Evolutionary conservation across 1,284 basidiomycete genomes (phyloP).

Genomic region (Boletellus sp.): DNA sequence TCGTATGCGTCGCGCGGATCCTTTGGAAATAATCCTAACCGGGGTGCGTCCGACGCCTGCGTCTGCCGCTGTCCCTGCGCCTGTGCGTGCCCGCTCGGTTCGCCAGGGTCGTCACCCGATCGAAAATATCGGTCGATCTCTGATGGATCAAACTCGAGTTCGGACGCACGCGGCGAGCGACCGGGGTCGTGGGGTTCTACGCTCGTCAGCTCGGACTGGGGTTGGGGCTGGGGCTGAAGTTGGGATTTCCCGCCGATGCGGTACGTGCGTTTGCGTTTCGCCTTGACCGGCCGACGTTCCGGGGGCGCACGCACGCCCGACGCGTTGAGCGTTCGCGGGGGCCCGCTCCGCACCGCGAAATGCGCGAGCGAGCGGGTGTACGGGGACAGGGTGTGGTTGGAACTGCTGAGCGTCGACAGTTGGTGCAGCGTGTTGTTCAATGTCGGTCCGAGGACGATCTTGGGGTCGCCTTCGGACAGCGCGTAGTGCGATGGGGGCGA

Average conservation of each 20-base stretch:
- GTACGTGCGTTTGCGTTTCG: conserved; percentile 73
- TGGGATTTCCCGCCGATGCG: conserved; percentile 48
- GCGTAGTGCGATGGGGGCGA: conserved; percentile 39
- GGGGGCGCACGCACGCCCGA: conserved; percentile 26
- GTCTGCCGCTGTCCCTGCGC: not conserved
- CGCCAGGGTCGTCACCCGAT: conserved; percentile 39
- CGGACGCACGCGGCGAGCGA: conserved; percentile 17
- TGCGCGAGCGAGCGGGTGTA: conserved; percentile 86
- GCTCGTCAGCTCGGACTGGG: not conserved
- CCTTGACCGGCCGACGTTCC: conserved; percentile 61
- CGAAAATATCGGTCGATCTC: conserved; percentile 80
- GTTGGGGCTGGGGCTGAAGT: conserved; percentile 4
- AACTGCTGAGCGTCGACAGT: conserved; percentile 77
- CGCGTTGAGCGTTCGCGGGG: conserved; percentile 45
- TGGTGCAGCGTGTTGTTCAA: conserved; percentile 76
- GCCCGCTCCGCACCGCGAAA: conserved; percentile 85
- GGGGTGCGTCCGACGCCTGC: not conserved
- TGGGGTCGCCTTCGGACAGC: conserved; percentile 40
- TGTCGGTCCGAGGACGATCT: conserved; percentile 68
- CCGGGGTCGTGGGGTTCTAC: not conserved
- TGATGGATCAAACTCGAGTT: conserved; percentile 61
- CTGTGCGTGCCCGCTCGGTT: conserved; percentile 1
- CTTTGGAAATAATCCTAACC: not conserved
- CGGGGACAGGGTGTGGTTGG: conserved; percentile 88
- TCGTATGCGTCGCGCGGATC: conserved; percentile 10